Evolutionary conservation across 2,329 filamentous ascomycete species (phyloP).

Genomic region (Pyrenophora teres): DNA sequence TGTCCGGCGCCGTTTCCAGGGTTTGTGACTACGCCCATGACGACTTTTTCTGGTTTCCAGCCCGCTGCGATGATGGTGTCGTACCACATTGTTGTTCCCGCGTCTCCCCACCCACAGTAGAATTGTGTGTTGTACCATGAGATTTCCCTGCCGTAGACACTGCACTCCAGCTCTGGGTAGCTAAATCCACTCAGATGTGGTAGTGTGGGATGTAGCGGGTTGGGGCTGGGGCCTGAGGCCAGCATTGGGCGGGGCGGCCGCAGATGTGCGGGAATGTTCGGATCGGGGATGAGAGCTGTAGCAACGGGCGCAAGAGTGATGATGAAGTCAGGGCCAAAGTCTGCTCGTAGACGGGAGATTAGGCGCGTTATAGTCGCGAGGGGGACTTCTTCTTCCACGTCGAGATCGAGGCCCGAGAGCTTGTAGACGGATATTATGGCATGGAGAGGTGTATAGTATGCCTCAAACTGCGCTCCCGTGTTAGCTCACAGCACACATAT

Average conservation of each 20-base stretch:
- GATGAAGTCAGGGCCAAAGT: conserved; percentile 73
- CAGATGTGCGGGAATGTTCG: conserved; percentile 38
- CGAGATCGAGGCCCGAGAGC: conserved; percentile 49
- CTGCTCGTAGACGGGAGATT: conserved; percentile 56
- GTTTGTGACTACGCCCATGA: conserved; percentile 81
- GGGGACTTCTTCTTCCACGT: conserved; percentile 71
- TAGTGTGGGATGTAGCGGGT: conserved; percentile 42
- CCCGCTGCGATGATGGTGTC: conserved; percentile 64
- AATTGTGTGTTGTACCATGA: conserved; percentile 91
- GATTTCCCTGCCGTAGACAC: conserved; percentile 56
- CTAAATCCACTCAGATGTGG: conserved; percentile 79
- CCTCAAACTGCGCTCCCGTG: conserved; percentile 63
- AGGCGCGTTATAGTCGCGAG: conserved; percentile 64
- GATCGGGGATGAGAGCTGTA: conserved; percentile 65
- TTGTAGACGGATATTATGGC: conserved; percentile 64
- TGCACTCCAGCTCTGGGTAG: conserved; percentile 72
- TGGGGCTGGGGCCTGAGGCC: conserved; percentile 35
- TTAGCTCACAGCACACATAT: not conserved
- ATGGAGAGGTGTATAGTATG: conserved; percentile 71
- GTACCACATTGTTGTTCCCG: conserved; percentile 57
- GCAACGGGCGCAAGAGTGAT: conserved; percentile 84
- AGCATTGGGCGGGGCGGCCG: conserved; percentile 38
- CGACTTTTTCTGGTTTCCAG: conserved; percentile 74
- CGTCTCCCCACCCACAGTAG: conserved; percentile 86
- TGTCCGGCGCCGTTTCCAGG: conserved; percentile 70